Evolutionary conservation across 2,329 filamentous ascomycete species (phyloP), one percentile per base, ranked within the genome.

Genomic region (Macrophomina pseudophaseolina): DNA sequence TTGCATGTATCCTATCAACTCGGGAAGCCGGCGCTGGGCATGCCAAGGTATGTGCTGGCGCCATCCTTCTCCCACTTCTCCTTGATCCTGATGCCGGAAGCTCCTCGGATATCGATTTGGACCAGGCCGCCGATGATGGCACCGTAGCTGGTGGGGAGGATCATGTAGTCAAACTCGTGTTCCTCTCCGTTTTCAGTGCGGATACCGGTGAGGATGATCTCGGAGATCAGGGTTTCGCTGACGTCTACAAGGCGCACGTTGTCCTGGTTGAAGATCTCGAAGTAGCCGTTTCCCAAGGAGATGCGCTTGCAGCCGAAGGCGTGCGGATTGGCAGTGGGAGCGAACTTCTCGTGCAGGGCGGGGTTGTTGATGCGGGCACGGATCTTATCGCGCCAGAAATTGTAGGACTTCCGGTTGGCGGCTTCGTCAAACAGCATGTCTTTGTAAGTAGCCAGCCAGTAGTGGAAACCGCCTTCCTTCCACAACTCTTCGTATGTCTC

Each of bases 121-220:
- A 69, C 68, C 18, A 80, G 71, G 6, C 75, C 74, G 14, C 80
- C 80, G 1, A 72, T 74, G 9, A 80, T 69, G 0, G 78, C 75
- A 63, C 83, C 80, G 66, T 80, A 83, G 0, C 81, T 81, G 0
- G 76, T 82, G 30, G 74, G 79, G 63, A 77, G 70, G 65, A 88
- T 78, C 49, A 89, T 83, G 30, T 80, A 80, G 71, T 89, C 87
- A 7, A 86, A 80, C 35, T 83, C 77, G 64, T 84, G 72, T 32
- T 85, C 75, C 40, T 81, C 74, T 32, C 84, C 85, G 2, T 81
- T 81, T 0, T 75, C 76, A 23, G 86, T 79, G 72, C 82, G 75
- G 67, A 87, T 77, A 4, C 85, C 82, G 12, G 80, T 78, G 4
- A 79, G 72, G 3, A 85, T 80, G 30, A 87, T 75, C 5, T 76